A percentile compares a stretch with the other conserved stretches of the same genome.
These are phyloP conservation scores for Fusarium hainanense DNA, from an alignment of 2,329 filamentous ascomycete genomes.

Conservation along the genomic window DNA sequence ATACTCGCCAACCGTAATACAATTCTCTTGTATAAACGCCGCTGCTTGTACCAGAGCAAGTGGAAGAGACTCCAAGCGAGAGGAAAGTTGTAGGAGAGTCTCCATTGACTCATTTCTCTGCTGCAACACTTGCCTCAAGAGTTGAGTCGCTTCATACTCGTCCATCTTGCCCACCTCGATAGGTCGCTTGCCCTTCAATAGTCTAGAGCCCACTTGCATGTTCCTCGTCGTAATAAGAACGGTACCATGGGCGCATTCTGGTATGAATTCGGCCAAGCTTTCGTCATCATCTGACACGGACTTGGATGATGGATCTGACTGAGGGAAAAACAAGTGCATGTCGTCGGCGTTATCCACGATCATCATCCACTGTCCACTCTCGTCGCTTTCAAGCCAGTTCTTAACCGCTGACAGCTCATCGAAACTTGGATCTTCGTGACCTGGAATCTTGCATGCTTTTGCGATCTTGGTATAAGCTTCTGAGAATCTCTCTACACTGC, in stretches of 20 bases:
- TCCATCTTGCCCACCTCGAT: slow-evolving; percentile 48
- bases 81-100: slow-evolving; percentile 32
- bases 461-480: too few relatives aligned
- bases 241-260: slow-evolving; percentile 46
- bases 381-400: slow-evolving; percentile 45
- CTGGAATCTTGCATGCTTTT: too few relatives aligned
- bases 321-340: slow-evolving; percentile 7
- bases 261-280: slow-evolving; percentile 27
- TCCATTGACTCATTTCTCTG: neutral
- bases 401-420: too few relatives aligned
- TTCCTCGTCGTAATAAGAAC: slow-evolving; percentile 52
- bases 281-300: too few relatives aligned
- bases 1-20: slow-evolving; percentile 38
- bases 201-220: slow-evolving; percentile 42
- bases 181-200: slow-evolving; percentile 17
- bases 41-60: slow-evolving; percentile 52
- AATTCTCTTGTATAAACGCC: slow-evolving; percentile 50
- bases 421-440: too few relatives aligned
- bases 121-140: slow-evolving; percentile 39
- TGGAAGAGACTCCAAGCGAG: slow-evolving; percentile 47
- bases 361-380: slow-evolving; percentile 26
- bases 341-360: slow-evolving; percentile 41
- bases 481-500: too few relatives aligned
- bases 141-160: slow-evolving; percentile 37
- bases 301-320: too few relatives aligned